Conservation (phyloP, 192 early-diverging fungal genomes). For the Dimargaris xerosporica region DNA sequence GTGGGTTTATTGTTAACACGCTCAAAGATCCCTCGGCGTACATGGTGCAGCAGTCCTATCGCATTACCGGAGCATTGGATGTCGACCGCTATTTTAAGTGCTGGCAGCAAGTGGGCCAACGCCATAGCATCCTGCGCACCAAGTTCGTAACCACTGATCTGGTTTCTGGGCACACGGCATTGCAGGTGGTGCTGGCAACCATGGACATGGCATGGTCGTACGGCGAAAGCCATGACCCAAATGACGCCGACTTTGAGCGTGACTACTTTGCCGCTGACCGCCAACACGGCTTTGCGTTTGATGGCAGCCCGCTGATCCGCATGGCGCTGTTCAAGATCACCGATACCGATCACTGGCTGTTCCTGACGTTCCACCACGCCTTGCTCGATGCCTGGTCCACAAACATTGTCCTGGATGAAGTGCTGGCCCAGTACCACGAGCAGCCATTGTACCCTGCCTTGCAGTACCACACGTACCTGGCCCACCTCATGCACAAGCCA, state of each 20-base stretch:
- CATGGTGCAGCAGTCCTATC: background rate
- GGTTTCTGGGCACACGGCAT: background rate
- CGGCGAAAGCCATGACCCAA: background rate
- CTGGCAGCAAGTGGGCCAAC: background rate
- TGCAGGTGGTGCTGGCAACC: background rate
- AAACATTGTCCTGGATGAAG: background rate
- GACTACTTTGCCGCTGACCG: background rate
- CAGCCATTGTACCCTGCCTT: background rate
- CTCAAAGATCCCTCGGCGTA: background rate
- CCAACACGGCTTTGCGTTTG: background rate
- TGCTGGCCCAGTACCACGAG: background rate
- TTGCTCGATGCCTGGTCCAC: constrained; percentile 5
- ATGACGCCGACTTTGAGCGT: background rate
- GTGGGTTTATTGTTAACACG: background rate
- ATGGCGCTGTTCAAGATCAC: background rate
- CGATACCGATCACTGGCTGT: background rate
- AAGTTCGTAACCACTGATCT: background rate
- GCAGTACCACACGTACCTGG: background rate
- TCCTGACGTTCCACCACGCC: constrained; percentile 9
- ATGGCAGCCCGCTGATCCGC: background rate
- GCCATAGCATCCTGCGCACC: background rate
- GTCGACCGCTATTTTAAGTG: background rate
- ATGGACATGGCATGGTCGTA: background rate
- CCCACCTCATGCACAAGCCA: background rate
- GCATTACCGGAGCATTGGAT: background rate